Base-by-base conservation (phyloP, 2,329 filamentous ascomycete species). In the Trichothecium roseum region DNA sequence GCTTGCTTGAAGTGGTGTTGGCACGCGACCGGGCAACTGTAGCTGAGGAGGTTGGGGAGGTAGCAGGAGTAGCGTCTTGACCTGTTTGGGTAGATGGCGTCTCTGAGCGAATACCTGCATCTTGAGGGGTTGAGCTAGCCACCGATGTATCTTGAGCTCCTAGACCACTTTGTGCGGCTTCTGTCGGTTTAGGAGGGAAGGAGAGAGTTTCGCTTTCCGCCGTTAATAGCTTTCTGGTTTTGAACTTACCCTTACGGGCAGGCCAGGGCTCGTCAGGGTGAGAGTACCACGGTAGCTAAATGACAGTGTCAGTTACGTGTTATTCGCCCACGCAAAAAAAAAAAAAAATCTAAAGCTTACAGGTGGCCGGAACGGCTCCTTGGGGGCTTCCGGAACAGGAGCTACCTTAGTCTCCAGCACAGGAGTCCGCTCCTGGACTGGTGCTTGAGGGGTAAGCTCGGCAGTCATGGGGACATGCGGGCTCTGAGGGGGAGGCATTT, bases 281-380 rank as follows among this genome's bases (percentile, higher is more conserved):
- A 1, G 73, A 76, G 18, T 65, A 47, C 74, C 74, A 79, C 8
- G 75, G 75, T 8, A 79, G 56, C 71, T 78, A 26, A 15, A 18
- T n/a, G 37, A 6, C n/a, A 17, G 13, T 40, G 15, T 42, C 24
- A 41, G 40, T 22, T 18, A 36, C 10, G n/a, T 4, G 10, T 29
- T 22, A 9, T 27, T 10, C 10, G 10, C n/a, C 17, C 16, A 12
- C 10, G n/a, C n/a, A n/a, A n/a, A n/a, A n/a, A n/a, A n/a, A n/a
- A n/a, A 30, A 16, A 24, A 8, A 30, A 33, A 29, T 14, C 18
- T 32, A 26, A 32, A 30, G 63, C 70, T 64, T 59, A 76, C 72
- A 18, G 70, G 70, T 49, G 65, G 56, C 39, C 55, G 59, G 42
- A 72, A 76, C 4, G 58, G 50, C 17, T 50, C 42, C 27, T 38